Base-by-base conservation (phyloP, 2,329 filamentous ascomycete genomes). In the Xylaria sp. region DNA sequence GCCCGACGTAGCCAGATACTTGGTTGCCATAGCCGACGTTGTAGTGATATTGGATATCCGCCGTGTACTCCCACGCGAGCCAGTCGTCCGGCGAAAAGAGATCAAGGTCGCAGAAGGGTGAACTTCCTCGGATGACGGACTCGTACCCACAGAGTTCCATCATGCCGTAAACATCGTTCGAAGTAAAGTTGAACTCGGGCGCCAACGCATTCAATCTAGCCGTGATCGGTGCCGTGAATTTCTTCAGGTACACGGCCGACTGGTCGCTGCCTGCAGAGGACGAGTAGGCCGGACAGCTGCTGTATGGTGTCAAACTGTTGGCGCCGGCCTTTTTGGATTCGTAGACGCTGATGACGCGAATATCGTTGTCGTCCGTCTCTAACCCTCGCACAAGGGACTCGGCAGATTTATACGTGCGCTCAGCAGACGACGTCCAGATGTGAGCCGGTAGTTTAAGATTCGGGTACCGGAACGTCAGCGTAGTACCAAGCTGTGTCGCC, bases 111-210 rank as follows among this genome's bases (percentile, higher is more conserved):
- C 89, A 91, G 77, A 91, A 90, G 0, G 85, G 85, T 0, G 88
- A 90, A 55, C 83, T 85, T 1, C 89, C 89, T 0, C 84, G 84
- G 68, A 90, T 90, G 20, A 90, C 89, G 0, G 86, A 87, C 77
- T 91, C 89, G 75, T 91, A 91, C 0, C 89, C 89, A 74, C 89
- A 91, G 3, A 91, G 79, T 79, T 90, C 83, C 80, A 90, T 89
- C 86, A 91, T 89, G 43, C 86, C 90, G 62, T 89, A 87, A 15
- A 92, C 83, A 73, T 92, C 90, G 58, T 84, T 82, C 25, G 83
- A 78, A 0, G 88, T 90, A 79, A 91, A 90, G 79, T 91, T 89
- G 79, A 92, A 90, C 0, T 76, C 80, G 0, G 84, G 86, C 2
- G 83, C 88, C 18, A 84, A 79, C 28, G 82, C 78, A 51, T 86